Evolutionary conservation across 805 yeast genomes (phyloP), one percentile per base, ranked within the genome.

Genomic region (Debaryomyces castellii): DNA sequence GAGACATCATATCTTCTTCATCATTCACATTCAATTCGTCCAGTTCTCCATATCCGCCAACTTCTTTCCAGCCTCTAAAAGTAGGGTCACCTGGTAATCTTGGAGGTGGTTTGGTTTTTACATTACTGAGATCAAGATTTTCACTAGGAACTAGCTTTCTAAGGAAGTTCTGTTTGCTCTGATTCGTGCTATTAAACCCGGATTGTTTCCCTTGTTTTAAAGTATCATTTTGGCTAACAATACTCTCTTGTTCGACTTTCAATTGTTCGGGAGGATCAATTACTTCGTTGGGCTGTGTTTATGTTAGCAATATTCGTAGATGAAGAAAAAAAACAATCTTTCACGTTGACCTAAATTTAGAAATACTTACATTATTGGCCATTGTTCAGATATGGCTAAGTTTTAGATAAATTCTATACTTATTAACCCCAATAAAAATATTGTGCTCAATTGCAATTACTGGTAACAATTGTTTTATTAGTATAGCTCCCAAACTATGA

Each of bases 11-110:
- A 63, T 90, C 96, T 51, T 79, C 75, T 45, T 83, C 70, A 55
- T 89, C 96, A 30, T 85, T 87, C 7, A 80, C 65, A 2, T 78
- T 81, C 53, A 88, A 69, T 1, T 70, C 68, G 62, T 86, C 91
- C 35, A 78, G 76, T 47, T 81, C 82, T 59, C 83, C 87, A 85
- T 89, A 92, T 16, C 89, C 87, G 8, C 94, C 92, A 43, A 88
- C 90, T 64, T 91, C 96, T 62, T 85, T 88, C 98, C 98, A 92
- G 27, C 98, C 98, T 41, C 88, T 80, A 58, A 79, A 86, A 2
- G 92, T 80, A 22, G 87, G 86, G 45, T 76, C 81, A 41, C 80
- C 81, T 2, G 85, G 65, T 32, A 67, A 62, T 61, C 89, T 62
- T n/a, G 75, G 69, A 1, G 64, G 62, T 4, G 77, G 76, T 48